phyloP scores from a whole-genome alignment of 2,329 filamentous ascomycete species.

The Botrytis paeoniae region DNA sequence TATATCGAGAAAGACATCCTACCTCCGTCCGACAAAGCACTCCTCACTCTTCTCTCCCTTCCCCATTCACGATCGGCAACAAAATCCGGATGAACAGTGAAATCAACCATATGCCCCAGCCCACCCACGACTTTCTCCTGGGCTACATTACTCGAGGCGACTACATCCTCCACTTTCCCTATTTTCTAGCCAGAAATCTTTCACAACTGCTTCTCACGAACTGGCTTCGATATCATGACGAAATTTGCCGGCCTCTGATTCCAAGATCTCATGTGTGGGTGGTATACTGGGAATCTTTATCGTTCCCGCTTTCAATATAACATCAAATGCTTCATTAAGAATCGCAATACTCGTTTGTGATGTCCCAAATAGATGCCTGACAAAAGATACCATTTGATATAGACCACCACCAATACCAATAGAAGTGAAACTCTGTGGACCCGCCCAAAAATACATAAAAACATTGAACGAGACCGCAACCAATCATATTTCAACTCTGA shows the following conservation, averaged over 20 bases:
- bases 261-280: background rate
- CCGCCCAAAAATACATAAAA: background rate
- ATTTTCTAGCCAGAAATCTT: no score
- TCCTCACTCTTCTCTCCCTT: background rate
- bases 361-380: background rate
- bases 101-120: background rate
- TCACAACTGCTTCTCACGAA: no score
- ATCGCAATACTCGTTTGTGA: background rate
- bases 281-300: no score
- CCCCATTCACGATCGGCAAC: background rate
- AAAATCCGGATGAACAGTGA: background rate
- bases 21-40: background rate
- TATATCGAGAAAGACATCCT: background rate
- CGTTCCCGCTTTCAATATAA: background rate
- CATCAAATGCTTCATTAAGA: background rate
- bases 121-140: rapidly evolving
- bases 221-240: no score
- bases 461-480: background rate
- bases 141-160: background rate
- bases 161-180: background rate
- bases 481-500: background rate
- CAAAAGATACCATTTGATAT: background rate
- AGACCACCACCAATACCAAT: background rate
- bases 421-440: background rate
- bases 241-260: no score